phyloP scores from a whole-genome alignment of 495 filamentous ascomycete species.

The Articulospora tetracladia region DNA sequence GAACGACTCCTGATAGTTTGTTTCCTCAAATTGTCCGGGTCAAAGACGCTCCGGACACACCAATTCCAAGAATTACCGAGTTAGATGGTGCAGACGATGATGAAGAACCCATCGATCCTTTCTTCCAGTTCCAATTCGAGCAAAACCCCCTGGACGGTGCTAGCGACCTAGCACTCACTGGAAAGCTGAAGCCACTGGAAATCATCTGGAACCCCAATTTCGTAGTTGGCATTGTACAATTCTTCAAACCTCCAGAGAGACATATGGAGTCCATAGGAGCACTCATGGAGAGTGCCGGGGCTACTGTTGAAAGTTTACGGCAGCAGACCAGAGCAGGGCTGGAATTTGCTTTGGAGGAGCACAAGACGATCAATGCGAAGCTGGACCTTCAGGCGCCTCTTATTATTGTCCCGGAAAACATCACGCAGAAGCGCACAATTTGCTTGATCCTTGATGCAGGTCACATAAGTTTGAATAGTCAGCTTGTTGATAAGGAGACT shows the following conservation, averaged over 20 bases:
- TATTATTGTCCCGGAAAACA: constrained; percentile 92
- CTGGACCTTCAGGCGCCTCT: constrained; percentile 93
- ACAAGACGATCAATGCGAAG: constrained; percentile 96
- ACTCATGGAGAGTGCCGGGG: constrained; percentile 88
- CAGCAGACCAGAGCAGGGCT: constrained; percentile 94
- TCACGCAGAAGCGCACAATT: constrained; percentile 71
- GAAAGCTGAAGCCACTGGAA: constrained; percentile 92
- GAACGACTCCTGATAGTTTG: constrained; percentile 83
- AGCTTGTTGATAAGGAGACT: constrained; percentile 85
- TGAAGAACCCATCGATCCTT: constrained; percentile 58
- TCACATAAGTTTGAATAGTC: constrained; percentile 89
- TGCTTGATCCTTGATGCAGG: constrained; percentile 95
- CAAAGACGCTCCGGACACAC: constrained; percentile 70
- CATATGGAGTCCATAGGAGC: constrained; percentile 98
- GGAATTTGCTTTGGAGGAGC: constrained; percentile 93
- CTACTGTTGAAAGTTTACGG: constrained; percentile 87
- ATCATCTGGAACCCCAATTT: constrained; percentile 96
- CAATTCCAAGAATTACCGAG: constrained; percentile 54
- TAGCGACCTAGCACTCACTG: constrained; percentile 82
- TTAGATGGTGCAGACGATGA: constrained; percentile 32
- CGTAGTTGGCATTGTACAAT: constrained; percentile 80
- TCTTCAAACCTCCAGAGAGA: constrained; percentile 92
- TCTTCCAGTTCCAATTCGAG: constrained; percentile 90
- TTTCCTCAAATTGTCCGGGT: constrained; percentile 93
- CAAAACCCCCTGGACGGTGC: constrained; percentile 91